Evolutionary conservation across 495 filamentous ascomycete species (phyloP).

Genomic region (Staphylotrichum longicolle): DNA sequence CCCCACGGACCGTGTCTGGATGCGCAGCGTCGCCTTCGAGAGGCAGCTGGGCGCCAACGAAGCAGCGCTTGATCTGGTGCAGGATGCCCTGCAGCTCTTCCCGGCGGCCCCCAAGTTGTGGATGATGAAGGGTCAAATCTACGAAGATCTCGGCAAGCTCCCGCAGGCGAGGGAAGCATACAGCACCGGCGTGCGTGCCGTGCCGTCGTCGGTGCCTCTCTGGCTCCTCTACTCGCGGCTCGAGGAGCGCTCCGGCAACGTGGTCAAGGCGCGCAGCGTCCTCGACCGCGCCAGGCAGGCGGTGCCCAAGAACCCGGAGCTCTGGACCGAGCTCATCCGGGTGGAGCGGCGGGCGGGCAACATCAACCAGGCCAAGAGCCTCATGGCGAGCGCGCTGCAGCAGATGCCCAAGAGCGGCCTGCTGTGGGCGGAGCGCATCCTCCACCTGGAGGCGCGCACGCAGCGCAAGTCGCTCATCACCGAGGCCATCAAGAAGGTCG

Average conservation of each 20-base stretch:
- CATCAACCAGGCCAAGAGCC: slow-evolving; percentile 72
- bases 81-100: slow-evolving; percentile 83
- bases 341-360: slow-evolving; percentile 90
- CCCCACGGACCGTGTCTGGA: slow-evolving; percentile 93
- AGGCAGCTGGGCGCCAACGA: slow-evolving; percentile 75
- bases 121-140: slow-evolving; percentile 99
- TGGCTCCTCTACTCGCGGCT: slow-evolving; percentile 86
- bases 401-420: slow-evolving; percentile 86
- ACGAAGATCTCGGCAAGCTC: slow-evolving; percentile 71
- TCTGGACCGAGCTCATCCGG: slow-evolving; percentile 89
- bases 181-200: slow-evolving; percentile 81
- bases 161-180: slow-evolving; percentile 91
- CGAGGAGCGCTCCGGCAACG: slow-evolving; percentile 78
- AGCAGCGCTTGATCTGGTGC: slow-evolving; percentile 79
- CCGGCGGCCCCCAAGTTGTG: slow-evolving; percentile 84
- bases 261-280: slow-evolving; percentile 87
- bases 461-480: slow-evolving; percentile 86
- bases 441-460: slow-evolving; percentile 85
- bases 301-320: slow-evolving; percentile 75
- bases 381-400: slow-evolving; percentile 91
- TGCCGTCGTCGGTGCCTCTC: slow-evolving; percentile 75
- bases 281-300: slow-evolving; percentile 87
- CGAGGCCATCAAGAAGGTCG: slow-evolving; percentile 94
- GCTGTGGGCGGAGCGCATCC: slow-evolving; percentile 90
- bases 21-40: slow-evolving; percentile 90